phyloP scores from a whole-genome alignment of 768 basidiomycete genomes.

The Sporobolomyces roseus region DNA sequence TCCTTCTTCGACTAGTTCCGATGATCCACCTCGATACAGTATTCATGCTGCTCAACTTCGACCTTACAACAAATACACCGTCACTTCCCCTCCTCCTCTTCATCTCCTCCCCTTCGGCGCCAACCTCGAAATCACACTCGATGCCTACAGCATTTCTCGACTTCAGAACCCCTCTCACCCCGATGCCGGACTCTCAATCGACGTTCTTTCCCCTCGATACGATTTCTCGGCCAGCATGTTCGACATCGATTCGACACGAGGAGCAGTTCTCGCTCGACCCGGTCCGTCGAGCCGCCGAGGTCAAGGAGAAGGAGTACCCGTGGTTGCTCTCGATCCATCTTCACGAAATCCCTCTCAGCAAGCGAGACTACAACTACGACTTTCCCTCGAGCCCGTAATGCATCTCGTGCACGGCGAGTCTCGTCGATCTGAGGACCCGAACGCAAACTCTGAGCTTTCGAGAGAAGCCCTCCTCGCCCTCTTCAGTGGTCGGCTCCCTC shows the following conservation, averaged over 20 bases:
- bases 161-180: slow-evolving; percentile 12
- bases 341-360: neutral
- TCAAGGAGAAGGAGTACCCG: neutral
- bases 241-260: slow-evolving; percentile 5
- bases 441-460: neutral
- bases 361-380: neutral
- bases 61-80: neutral
- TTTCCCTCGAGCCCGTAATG: slow-evolving; percentile 12
- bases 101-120: slow-evolving; percentile 11
- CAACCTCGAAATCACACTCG: neutral
- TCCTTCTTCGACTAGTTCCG: neutral
- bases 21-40: neutral
- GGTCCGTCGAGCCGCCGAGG: neutral
- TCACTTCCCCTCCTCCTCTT: neutral
- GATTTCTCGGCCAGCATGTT: slow-evolving; percentile 3
- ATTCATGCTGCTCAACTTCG: slow-evolving; percentile 16
- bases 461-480: slow-evolving; percentile 24
- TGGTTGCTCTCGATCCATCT: neutral
- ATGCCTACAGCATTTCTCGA: slow-evolving; percentile 11
- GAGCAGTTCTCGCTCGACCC: neutral
- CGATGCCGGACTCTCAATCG: slow-evolving; percentile 25
- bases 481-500: slow-evolving; percentile 12
- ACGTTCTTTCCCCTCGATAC: slow-evolving; percentile 18
- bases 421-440: too few relatives aligned
- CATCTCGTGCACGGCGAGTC: slow-evolving; percentile 4